A percentile compares a stretch with the other conserved stretches of the same genome.
Conservation (phyloP, 192 early-diverging fungal genomes). For the Linnemannia schmuckeri region DNA sequence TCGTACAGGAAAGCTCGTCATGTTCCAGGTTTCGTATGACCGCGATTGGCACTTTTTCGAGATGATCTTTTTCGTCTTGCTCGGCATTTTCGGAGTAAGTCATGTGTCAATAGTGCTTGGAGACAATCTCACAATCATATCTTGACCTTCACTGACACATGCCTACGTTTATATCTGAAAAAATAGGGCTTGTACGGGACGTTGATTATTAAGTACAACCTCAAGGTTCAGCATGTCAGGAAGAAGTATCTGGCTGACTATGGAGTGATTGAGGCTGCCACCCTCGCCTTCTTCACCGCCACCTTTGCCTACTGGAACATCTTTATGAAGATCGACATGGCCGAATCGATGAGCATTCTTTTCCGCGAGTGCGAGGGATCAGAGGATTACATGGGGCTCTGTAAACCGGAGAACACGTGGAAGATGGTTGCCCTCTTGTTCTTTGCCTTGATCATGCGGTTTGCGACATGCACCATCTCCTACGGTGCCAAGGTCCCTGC, state of each 20-base stretch:
- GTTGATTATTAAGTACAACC: conserved; percentile 78
- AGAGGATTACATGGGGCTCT: conserved; percentile 74
- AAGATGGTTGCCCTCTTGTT: conserved; percentile 48
- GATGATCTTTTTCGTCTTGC: conserved; percentile 80
- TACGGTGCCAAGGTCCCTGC: conserved; percentile 79
- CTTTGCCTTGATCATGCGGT: conserved; percentile 31
- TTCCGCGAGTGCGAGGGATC: conserved; percentile 78
- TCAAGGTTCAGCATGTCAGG: conserved; percentile 77
- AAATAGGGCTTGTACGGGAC: conserved; percentile 82
- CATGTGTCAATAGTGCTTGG: background rate
- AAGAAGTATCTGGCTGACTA: conserved; percentile 75
- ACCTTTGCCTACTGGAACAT: conserved; percentile 77
- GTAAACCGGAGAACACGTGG: conserved; percentile 63
- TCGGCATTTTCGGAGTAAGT: conserved; percentile 86
- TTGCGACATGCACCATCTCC: conserved; percentile 34
- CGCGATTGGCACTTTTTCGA: conserved; percentile 97
- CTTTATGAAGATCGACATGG: conserved; percentile 88
- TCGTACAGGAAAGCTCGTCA: conserved; percentile 94
- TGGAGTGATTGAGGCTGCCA: conserved; percentile 76
- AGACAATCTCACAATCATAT: background rate
- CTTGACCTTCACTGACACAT: background rate
- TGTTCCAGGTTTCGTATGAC: conserved; percentile 96
- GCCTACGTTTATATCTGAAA: background rate
- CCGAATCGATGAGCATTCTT: conserved; percentile 82
- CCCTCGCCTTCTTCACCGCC: conserved; percentile 75